phyloP scores from a whole-genome alignment of 2,329 filamentous ascomycete genomes.

The Aureobasidium sp. region DNA sequence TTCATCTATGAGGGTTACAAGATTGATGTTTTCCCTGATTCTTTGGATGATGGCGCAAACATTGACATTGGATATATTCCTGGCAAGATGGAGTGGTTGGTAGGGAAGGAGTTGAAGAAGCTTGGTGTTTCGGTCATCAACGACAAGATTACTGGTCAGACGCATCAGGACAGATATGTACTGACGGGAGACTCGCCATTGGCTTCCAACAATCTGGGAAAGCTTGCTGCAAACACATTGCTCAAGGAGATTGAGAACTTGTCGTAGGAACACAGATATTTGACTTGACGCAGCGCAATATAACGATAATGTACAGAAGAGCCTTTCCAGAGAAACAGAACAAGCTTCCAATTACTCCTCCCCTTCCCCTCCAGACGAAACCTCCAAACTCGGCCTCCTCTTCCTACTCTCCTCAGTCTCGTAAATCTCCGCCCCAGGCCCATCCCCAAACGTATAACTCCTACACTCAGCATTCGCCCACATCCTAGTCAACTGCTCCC shows the following conservation, averaged over 20 bases:
- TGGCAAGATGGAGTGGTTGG: slow-evolving; percentile 4
- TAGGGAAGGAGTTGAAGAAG: neutral
- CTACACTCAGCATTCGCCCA: slow-evolving; percentile 27
- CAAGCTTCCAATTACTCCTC: neutral
- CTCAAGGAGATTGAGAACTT: neutral
- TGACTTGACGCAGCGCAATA: neutral
- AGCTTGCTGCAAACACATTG: neutral
- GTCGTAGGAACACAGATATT: neutral
- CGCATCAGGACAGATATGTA: slow-evolving; percentile 1
- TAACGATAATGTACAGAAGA: neutral
- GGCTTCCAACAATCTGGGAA: slow-evolving; percentile 6
- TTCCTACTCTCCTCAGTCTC: neutral
- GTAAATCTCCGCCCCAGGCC: neutral
- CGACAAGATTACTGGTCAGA: slow-evolving; percentile 1
- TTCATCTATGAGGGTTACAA: slow-evolving; percentile 4
- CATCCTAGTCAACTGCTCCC: neutral
- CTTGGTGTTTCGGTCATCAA: neutral
- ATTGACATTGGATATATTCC: slow-evolving; percentile 5
- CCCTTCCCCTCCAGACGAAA: neutral
- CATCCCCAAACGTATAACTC: neutral
- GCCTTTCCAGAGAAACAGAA: too few relatives aligned
- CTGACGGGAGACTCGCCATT: neutral
- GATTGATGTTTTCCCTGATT: slow-evolving; percentile 5
- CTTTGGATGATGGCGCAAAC: neutral
- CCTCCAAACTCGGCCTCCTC: neutral